phyloP scores from a whole-genome alignment of 2,329 filamentous ascomycete genomes.

The Cercospora sojina region DNA sequence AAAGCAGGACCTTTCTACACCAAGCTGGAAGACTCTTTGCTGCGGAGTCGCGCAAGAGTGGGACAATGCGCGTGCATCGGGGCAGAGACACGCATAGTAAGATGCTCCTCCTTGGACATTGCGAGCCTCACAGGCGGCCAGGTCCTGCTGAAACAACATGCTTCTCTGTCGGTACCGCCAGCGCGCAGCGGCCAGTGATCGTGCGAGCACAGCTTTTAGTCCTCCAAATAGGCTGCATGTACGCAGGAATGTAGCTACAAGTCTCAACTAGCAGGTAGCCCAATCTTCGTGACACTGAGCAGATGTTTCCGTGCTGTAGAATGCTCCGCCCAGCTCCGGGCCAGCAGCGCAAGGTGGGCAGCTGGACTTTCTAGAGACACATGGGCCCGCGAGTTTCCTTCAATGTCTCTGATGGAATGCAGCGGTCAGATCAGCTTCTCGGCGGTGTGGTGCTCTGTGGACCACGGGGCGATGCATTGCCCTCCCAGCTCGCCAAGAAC shows the following conservation, averaged over 20 bases:
- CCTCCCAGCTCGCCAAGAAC: neutral
- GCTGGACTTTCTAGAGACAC: neutral
- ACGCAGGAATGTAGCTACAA: neutral
- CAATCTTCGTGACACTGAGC: neutral
- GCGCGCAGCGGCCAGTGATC: neutral
- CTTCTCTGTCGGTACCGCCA: neutral
- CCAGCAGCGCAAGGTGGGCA: neutral
- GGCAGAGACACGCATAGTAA: neutral
- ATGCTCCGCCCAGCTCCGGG: neutral
- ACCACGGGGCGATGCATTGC: neutral
- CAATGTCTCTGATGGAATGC: neutral
- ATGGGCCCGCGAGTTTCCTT: neutral
- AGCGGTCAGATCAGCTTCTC: neutral
- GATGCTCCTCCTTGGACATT: neutral
- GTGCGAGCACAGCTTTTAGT: neutral
- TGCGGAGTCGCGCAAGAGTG: neutral
- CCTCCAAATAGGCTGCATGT: neutral
- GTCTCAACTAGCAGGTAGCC: neutral
- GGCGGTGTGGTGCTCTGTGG: neutral
- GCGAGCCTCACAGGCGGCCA: neutral
- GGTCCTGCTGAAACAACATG: neutral
- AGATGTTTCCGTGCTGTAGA: neutral
- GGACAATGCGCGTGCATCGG: neutral
- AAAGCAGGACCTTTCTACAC: neutral
- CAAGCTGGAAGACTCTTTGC: neutral